Base-by-base conservation (phyloP, 345 rosid genomes). In the Camelina neglecta region DNA sequence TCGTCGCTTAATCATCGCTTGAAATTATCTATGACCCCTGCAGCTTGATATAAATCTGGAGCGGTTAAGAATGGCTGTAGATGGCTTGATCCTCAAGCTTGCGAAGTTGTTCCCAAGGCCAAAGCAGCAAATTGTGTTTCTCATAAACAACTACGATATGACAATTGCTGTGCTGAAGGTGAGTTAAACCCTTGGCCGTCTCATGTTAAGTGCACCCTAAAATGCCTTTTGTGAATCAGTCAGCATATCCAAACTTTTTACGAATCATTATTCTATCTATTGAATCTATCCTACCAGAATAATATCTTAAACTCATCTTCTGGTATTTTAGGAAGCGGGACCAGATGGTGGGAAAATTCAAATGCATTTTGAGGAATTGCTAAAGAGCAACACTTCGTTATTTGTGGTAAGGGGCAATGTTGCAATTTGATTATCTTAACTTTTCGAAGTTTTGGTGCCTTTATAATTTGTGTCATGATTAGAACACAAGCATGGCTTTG, bases 1-100 rank as follows among this genome's bases (percentile, higher is more conserved):
- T 65, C 2, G 2, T 58, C 18, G 59, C 57, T 58, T 38, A 49
- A 20, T 67, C 6, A 20, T 67, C 6, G 48, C 59, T 67, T 18
- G 45, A 60, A 57, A 21, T 41, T 66, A 11, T 55, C 45, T 23
- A 29, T 53, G 69, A 33, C 44, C 26, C 76, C 39, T 84, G 88
- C 90, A 95, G 99, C 98, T 95, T 71, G 99, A 95, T 42, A 81
- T 92, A 89, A 92, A 88, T 80, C 74, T 95, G 93, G 97, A 95
- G 35, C 87, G 98, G 21, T 86, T 95, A 76, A 87, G 97, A 82
- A 95, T 95, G 94, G 97, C 98, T 65, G 67, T 92, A 65, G 98
- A 95, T 71, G 97, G 88, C 76, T 82, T 95, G 83, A 80, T 95
- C 65, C 79, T 91, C 72, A 95, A 89, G 85, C 94, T 95, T 51